Conservation (phyloP, 768 basidiomycete species). For the Leccinum uliginosum region DNA sequence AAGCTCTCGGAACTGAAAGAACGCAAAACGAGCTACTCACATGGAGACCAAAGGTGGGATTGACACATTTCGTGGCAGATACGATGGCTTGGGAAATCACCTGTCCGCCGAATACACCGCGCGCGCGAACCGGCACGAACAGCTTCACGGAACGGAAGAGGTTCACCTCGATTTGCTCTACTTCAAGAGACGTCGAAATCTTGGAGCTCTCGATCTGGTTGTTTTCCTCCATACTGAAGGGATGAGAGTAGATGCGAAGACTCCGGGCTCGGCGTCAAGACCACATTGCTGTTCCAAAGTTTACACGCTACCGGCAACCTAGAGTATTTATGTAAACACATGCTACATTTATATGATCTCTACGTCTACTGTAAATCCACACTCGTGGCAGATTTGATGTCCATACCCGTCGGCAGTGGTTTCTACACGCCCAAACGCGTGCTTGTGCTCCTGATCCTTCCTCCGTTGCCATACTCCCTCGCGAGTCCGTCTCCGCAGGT, state of each 20-base stretch:
- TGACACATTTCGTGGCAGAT: constrained; percentile 72
- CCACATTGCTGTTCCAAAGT: not conserved
- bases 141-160: constrained; percentile 76
- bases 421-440: constrained; percentile 67
- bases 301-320: not conserved
- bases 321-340: not conserved
- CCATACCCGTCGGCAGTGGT: constrained; percentile 49
- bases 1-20: not conserved
- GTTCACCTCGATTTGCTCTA: constrained; percentile 73
- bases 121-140: constrained; percentile 52
- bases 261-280: not conserved
- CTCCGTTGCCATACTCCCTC: constrained; percentile 88
- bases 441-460: constrained; percentile 84
- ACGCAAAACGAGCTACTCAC: constrained; percentile 41
- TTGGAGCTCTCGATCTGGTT: constrained; percentile 60
- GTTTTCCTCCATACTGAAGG: constrained; percentile 28
- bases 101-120: constrained; percentile 87
- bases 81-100: constrained; percentile 87
- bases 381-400: constrained; percentile 78
- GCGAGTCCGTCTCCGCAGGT: constrained; percentile 78
- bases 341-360: constrained; percentile 59
- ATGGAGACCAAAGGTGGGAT: constrained; percentile 61
- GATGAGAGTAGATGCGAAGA: not conserved
- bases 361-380: constrained; percentile 88
- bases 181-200: constrained; percentile 70